Evolutionary conservation across 768 basidiomycete species (phyloP).

Genomic region (Suillus placidus): DNA sequence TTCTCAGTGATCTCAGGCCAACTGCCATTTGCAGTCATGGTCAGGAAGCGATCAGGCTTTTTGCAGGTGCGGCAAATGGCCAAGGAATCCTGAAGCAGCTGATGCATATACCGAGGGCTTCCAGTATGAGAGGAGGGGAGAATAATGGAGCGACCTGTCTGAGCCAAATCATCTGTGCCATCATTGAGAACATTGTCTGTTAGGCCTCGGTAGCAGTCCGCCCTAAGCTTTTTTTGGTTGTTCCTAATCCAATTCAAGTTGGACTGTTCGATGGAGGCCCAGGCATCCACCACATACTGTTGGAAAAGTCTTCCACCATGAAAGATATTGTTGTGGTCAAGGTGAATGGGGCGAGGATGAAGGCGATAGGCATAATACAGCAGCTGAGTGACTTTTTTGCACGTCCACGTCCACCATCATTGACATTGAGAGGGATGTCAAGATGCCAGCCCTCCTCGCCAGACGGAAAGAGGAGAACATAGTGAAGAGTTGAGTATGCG

Average conservation of each 20-base stretch:
- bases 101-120: conserved; percentile 44
- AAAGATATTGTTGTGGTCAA: conserved; percentile 34
- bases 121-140: conserved; percentile 48
- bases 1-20: conserved; percentile 39
- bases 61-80: conserved; percentile 43
- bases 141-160: conserved; percentile 37
- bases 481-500: conserved; percentile 42
- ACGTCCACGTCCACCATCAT: no score
- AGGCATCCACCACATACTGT: no score
- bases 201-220: no score
- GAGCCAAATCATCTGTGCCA: conserved; percentile 29
- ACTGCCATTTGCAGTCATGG: no score
- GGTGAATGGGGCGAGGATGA: conserved; percentile 21
- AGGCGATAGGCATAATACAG: conserved; percentile 39
- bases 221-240: no score
- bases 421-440: conserved; percentile 17
- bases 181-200: conserved; percentile 15
- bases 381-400: conserved; percentile 31
- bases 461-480: conserved; percentile 49
- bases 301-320: conserved; percentile 44
- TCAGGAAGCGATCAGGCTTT: background rate
- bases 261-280: no score
- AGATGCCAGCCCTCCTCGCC: conserved; percentile 9
- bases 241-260: conserved; percentile 27
- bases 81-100: conserved; percentile 48